Evolutionary conservation across 345 rosid species (phyloP), one percentile per base, ranked within the genome.

Genomic region (Eucalyptus leucophloia): DNA sequence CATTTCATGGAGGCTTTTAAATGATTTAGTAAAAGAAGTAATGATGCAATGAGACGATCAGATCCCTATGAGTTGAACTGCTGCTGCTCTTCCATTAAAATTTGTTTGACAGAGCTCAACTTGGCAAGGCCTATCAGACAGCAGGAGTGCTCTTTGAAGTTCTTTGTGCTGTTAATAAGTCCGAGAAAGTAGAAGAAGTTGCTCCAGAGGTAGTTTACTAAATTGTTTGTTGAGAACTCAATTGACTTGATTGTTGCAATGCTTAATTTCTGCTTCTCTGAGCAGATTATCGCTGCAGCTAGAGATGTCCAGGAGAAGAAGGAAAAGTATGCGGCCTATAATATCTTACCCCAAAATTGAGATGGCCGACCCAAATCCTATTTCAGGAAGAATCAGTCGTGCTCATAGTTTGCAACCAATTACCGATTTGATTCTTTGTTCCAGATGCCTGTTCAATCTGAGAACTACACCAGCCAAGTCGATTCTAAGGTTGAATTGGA

Each of bases 121-220:
- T 98, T 91, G 99, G 98, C 51, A 97, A 98, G 93, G 99, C 98
- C 91, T 97, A 98, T 92, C 98, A 95, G 94, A 98, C 99, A 23
- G 99, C 99, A 3, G 99, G 99, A 82, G 98, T 98, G 87, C 99
- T 98, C 89, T 98, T 95, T 92, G 98, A 98, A 95, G 99, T 97
- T 89, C 98, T 98, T 87, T 96, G 97, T 87, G 99, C 99, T 34
- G 99, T 97, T 88, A 98, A 97, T 92, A 98, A 98, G 94, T 92
- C 96, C 37, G 99, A 98, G 91, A 95, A 98, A 94, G 98, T 97
- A 50, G 98, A 98, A 95, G 99, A 97, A 94, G 99, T 98, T 94
- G 98, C 99, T 91, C 99, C 99, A 14, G 99, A 98, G 98, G 99
- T 98, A 86, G 26, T 24, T 40, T 14, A 14, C 49, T 30, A 86